Evolutionary conservation across 352 stramenopile genomes (phyloP), one percentile per base, ranked within the genome.

Genomic region (Globisporangium emineosum): DNA sequence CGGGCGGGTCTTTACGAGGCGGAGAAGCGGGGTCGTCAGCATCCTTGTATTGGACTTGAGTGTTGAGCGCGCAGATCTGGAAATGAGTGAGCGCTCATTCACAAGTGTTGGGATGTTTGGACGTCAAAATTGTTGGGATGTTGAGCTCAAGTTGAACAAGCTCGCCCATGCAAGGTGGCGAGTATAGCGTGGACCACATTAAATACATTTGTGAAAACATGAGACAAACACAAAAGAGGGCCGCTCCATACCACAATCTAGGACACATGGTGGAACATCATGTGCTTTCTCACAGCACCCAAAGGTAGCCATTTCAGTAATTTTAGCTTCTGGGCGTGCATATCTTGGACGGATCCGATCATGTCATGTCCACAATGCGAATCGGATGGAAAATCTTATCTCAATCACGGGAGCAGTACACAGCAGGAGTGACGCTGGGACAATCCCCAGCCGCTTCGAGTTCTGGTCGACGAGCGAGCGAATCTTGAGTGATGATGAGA

Each of bases 11-110:
- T 74, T 76, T 23, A 62, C 64, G 45, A 72, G 58, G 43, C 67
- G 75, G 49, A 76, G 53, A 19, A 65, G 60, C 10, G 60, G 35
- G 49, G 73, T 76, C 65, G 80, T 42, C 60, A 75, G 70, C 56
- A 64, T 77, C 27, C 9, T 69, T 23, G 29, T 40, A 15, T 50
- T 50, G 23, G 17, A 25, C n/a, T 42, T 40, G 29, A 13, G 37
- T 43, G 30, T 27, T 30, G 52, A 23, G 30, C 30, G 55, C 23
- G 57, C 45, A 23, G 47, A 55, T 64, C 19, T 27, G 57, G 40
- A 33, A 64, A 56, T 64, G 57, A 56, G 57, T 25, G n/a, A n/a
- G n/a, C 25, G 56, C 56, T 33, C 13, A 10, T 32, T 32, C 29
- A 32, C 29, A 5, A 32, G 2, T 32, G 29, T 5, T 32, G 29